Evolutionary conservation across 2,329 filamentous ascomycete genomes (phyloP).

Genomic region (Fusarium algeriense): DNA sequence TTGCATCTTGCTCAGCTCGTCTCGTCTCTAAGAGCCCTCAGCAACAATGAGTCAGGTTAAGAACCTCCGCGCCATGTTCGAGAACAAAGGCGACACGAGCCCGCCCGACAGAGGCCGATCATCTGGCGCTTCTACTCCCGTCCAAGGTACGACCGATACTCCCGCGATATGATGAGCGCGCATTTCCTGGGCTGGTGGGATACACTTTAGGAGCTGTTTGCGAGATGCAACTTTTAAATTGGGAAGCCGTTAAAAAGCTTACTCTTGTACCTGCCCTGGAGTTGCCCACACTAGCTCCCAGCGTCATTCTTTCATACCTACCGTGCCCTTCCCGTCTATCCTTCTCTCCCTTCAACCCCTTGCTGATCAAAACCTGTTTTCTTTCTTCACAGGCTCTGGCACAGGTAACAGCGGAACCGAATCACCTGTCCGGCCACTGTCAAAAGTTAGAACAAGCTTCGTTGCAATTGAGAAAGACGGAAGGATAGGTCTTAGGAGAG

Average conservation of each 20-base stretch:
- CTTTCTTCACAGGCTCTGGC: conserved; percentile 42
- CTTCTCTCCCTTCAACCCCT: conserved; percentile 31
- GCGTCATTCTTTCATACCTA: conserved; percentile 31
- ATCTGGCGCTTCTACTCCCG: conserved; percentile 62
- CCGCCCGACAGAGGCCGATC: conserved; percentile 78
- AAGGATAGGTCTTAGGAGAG: conserved; percentile 63
- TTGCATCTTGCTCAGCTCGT: conserved; percentile 41
- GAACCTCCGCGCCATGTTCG: conserved; percentile 84
- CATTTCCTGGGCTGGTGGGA: conserved; percentile 22
- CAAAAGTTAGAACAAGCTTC: conserved; percentile 81
- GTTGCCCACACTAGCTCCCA: conserved; percentile 33
- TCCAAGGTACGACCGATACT: conserved; percentile 44
- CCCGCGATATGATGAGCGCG: conserved; percentile 12
- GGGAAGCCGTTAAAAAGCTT: conserved; percentile 22
- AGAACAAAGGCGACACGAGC: conserved; percentile 75
- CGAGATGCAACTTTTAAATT: conserved; percentile 18
- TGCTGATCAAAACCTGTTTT: conserved; percentile 42
- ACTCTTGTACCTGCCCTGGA: conserved; percentile 34
- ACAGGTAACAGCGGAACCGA: conserved; percentile 54
- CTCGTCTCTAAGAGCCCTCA: conserved; percentile 38
- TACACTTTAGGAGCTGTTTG: conserved; percentile 21
- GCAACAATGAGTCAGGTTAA: conserved; percentile 75
- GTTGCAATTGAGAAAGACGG: conserved; percentile 78
- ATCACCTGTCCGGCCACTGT: conserved; percentile 72
- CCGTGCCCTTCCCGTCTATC: conserved; percentile 34